phyloP scores from a whole-genome alignment of 164 flowering plant genomes.

The Annona cherimola region DNA sequence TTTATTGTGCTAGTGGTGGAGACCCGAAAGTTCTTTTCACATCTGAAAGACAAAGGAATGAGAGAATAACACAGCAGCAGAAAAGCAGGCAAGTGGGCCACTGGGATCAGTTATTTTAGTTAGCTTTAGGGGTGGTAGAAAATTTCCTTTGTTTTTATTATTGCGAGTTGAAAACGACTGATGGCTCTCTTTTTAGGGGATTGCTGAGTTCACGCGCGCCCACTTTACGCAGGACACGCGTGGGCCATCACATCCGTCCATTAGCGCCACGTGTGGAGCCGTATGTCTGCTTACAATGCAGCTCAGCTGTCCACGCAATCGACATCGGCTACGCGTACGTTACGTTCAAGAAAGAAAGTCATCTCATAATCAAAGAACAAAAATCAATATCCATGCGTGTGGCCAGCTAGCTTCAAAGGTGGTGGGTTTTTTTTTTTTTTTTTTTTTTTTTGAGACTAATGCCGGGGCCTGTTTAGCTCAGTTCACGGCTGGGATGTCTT shows the following conservation, averaged over 20 bases:
- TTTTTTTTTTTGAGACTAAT: background rate
- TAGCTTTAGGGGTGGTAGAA: background rate
- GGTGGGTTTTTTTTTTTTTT: background rate
- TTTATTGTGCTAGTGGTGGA: constrained; percentile 8
- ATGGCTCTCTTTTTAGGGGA: constrained; percentile 11
- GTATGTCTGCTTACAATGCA: background rate
- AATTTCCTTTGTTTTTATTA: background rate
- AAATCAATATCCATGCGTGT: too few relatives aligned
- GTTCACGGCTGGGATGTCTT: background rate
- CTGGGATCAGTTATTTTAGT: constrained; percentile 31
- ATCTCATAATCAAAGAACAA: too few relatives aligned
- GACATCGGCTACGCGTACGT: background rate
- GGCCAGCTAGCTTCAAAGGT: too few relatives aligned
- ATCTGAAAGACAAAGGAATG: constrained; percentile 15
- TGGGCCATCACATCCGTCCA: background rate
- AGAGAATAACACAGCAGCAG: constrained; percentile 1
- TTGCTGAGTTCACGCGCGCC: background rate
- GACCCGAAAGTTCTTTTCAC: constrained; percentile 8
- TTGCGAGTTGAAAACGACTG: constrained; percentile 29
- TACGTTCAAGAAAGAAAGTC: too few relatives aligned
- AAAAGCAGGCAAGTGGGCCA: constrained; percentile 13
- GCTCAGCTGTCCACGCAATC: background rate
- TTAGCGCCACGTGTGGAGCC: background rate
- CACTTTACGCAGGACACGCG: background rate
- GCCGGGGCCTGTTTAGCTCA: background rate